These are phyloP conservation scores for Apiospora sp. DNA, from an alignment of 2,329 filamentous ascomycete species.

Conservation along the genomic window DNA sequence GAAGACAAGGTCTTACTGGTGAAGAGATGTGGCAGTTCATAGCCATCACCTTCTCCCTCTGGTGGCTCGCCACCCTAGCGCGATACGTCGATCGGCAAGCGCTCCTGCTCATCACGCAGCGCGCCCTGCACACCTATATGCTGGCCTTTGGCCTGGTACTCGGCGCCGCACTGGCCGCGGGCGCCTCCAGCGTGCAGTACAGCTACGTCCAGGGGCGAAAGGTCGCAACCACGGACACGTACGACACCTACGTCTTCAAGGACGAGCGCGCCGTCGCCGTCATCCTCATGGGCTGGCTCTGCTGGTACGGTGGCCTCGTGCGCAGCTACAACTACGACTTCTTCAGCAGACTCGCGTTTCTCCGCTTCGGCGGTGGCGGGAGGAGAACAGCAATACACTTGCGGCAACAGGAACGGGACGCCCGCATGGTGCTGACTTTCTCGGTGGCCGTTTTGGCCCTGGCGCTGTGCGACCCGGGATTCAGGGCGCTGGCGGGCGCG, in stretches of 20 bases:
- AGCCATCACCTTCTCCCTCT: neutral
- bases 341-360: neutral
- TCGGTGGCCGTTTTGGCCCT: neutral
- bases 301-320: neutral
- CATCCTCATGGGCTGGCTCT: neutral
- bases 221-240: neutral
- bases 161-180: neutral
- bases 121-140: conserved; percentile 9
- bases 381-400: neutral
- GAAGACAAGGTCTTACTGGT: neutral
- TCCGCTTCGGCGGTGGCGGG: neutral
- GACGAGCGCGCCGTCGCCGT: neutral
- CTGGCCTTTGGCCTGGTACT: neutral
- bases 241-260: neutral
- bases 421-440: neutral
- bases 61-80: neutral
- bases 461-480: neutral
- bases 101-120: neutral
- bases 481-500: neutral
- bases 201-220: neutral
- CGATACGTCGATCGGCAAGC: neutral
- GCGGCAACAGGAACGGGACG: neutral
- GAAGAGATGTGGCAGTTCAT: neutral
- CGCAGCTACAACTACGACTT: neutral
- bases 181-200: neutral